Evolutionary conservation across 2,329 filamentous ascomycete genomes (phyloP), one percentile per base, ranked within the genome.

Genomic region (Corniculantispora saksenae): DNA sequence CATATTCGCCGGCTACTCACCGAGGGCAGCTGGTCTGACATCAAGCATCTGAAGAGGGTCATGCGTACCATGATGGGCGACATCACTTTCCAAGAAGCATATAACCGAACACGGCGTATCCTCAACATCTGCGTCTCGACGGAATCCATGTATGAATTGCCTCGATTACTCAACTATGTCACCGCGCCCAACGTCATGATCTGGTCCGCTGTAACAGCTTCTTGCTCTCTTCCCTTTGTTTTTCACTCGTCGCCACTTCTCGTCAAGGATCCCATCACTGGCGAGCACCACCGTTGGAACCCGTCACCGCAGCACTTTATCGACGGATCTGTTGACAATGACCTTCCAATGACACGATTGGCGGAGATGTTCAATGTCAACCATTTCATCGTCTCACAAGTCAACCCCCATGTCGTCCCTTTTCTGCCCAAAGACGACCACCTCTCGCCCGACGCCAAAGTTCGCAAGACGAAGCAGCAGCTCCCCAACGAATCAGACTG

Each of bases 331-430:
- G 92, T 98, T 25, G 93, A 97, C 74, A 95, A 95, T 66, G 94
- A 98, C 75, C 82, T 98, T 3, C 94, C 94, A 1, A 97, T 97
- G 88, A 93, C 90, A 23, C 87, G 92, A 2, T 82, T 98, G 19
- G 89, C 93, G 1, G 93, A 97, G 73, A 94, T 97, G 91, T 97
- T 97, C 82, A 97, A 97, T 73, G 94, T 97, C 74, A 97, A 97
- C 73, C 94, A 97, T 75, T 97, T 97, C 74, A 97, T 98, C 70
- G 94, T 97, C 21, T 97, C 93, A 0, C 94, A 98, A 75, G 93
- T 97, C 59, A 98, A 98, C 72, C 94, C 94, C 0, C 94, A 98
- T 71, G 92, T 97, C 10, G 87, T 96, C 0, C 92, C 93, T 0
- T 97, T 98, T 72, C 80, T 97, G 19, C 83, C 86, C 19, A 91